A percentile compares a stretch with the other conserved stretches of the same genome.
These are phyloP conservation scores for Trametes hirsuta DNA, from an alignment of 1,284 basidiomycete genomes.

Conservation along the genomic window DNA sequence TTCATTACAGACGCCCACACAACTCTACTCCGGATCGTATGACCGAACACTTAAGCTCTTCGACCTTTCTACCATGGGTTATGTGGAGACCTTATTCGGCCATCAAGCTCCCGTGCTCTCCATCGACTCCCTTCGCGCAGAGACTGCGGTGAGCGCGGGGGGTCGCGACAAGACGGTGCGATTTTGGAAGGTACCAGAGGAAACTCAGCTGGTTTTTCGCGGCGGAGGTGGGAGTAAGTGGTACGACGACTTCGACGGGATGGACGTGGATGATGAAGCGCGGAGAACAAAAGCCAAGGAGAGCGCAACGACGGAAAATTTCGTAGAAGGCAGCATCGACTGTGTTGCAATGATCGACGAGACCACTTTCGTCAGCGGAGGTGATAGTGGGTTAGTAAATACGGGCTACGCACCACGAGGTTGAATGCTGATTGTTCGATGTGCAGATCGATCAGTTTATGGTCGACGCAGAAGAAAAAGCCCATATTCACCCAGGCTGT, in stretches of 20 bases:
- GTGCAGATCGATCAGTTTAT: slow-evolving; percentile 84
- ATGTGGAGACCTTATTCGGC: slow-evolving; percentile 96
- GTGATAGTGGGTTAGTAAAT: slow-evolving; percentile 85
- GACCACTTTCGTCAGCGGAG: slow-evolving; percentile 89
- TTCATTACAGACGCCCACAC: slow-evolving; percentile 37
- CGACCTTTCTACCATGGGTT: slow-evolving; percentile 83
- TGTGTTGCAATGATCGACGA: slow-evolving; percentile 96
- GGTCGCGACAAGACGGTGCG: slow-evolving; percentile 90
- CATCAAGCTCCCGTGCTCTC: slow-evolving; percentile 90
- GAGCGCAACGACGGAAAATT: slow-evolving; percentile 52
- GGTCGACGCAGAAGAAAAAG: slow-evolving; percentile 96
- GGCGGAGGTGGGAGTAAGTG: slow-evolving; percentile 85
- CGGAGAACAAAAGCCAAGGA: slow-evolving; percentile 34
- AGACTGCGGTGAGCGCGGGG: slow-evolving; percentile 87
- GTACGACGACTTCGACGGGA: slow-evolving; percentile 82
- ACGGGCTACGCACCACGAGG: background rate
- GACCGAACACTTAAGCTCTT: slow-evolving; percentile 94
- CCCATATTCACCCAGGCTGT: slow-evolving; percentile 84
- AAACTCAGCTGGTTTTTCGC: slow-evolving; percentile 94
- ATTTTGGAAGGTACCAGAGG: slow-evolving; percentile 97
- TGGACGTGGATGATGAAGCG: slow-evolving; percentile 50
- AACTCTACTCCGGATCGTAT: slow-evolving; percentile 87
- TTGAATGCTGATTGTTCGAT: no score
- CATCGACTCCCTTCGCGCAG: slow-evolving; percentile 81
- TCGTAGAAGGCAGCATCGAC: slow-evolving; percentile 91